Evolutionary conservation across 2,329 filamentous ascomycete genomes (phyloP).

Genomic region (Alternaria conjuncta): DNA sequence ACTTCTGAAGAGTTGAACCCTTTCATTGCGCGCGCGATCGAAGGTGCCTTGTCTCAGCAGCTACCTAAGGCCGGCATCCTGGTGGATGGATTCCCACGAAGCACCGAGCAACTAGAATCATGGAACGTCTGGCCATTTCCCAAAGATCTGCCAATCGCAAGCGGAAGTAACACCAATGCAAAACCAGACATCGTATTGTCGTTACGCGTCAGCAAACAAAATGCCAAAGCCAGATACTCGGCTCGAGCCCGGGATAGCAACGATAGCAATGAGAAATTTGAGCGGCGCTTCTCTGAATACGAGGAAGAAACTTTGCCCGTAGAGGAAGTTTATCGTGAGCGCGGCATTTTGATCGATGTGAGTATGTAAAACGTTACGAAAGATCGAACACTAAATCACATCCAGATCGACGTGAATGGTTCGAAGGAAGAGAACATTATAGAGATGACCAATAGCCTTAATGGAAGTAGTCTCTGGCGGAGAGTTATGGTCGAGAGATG

Average conservation of each 20-base stretch:
- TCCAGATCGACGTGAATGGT: neutral
- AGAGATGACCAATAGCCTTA: neutral
- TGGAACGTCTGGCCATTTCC: slow-evolving; percentile 2
- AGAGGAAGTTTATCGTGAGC: neutral
- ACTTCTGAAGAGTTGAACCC: neutral
- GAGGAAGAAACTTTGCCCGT: neutral
- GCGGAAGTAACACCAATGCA: neutral
- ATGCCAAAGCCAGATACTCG: slow-evolving; percentile 1
- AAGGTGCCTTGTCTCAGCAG: neutral
- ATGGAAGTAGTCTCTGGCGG: neutral
- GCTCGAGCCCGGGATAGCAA: slow-evolving; percentile 3
- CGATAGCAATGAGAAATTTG: slow-evolving; percentile 5
- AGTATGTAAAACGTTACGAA: neutral
- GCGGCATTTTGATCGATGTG: slow-evolving; percentile 5
- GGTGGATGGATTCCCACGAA: slow-evolving; percentile 1
- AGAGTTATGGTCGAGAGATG: neutral
- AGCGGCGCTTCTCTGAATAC: neutral
- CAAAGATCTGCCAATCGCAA: neutral
- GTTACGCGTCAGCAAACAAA: slow-evolving; percentile 1
- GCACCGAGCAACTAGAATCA: slow-evolving; percentile 1
- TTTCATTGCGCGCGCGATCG: neutral
- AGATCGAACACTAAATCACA: neutral
- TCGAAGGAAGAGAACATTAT: neutral
- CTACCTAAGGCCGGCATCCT: neutral
- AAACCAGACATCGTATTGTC: slow-evolving; percentile 5